Evolutionary conservation across 805 yeast genomes (phyloP), one percentile per base, ranked within the genome.

Genomic region (Suhomyces sp.): DNA sequence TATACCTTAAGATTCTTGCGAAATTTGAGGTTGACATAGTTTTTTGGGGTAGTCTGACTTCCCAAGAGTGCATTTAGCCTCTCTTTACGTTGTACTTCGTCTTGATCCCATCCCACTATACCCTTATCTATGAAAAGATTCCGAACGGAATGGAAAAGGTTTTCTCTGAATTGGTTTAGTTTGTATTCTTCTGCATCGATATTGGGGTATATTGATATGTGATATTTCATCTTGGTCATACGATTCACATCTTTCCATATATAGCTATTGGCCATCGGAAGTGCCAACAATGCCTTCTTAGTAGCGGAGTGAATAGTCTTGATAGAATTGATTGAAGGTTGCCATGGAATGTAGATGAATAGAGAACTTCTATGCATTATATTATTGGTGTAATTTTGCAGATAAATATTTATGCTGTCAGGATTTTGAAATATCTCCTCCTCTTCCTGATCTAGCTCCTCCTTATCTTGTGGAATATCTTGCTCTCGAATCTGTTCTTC

Each of bases 321-420:
- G 8, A 49, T 33, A 1, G 35, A 19, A 2, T 43, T 44, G 2
- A 47, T 46, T 21, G 53, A 39, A 3, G 62, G 61, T 20, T 44
- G 25, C 64, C 67, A 64, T 13, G 64, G 63, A 4, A 64, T 44
- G 27, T 56, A 60, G 6, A 53, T 45, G 39, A 56, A 64, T 7
- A 55, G 50, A 8, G 58, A 37, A 6, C 47, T 27, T 21, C 48
- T 55, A 4, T 49, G 31, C 25, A 43, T 43, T 57, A 41, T 55
- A 52, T 47, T 53, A 48, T 54, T 51, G 49, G 57, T 46, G 53
- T 60, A 62, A 49, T 64, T 65, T 35, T 59, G 60, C 60, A 57
- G 53, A 29, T 29, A 57, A 5, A 55, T 43, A 25, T 43, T 25
- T 15, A 47, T 47, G 9, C 54, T 19, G 50, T 46, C 5, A 50